Evolutionary conservation across 169 alveolate species (phyloP).

Genomic region (Ichthyophthirius multifiliis): DNA sequence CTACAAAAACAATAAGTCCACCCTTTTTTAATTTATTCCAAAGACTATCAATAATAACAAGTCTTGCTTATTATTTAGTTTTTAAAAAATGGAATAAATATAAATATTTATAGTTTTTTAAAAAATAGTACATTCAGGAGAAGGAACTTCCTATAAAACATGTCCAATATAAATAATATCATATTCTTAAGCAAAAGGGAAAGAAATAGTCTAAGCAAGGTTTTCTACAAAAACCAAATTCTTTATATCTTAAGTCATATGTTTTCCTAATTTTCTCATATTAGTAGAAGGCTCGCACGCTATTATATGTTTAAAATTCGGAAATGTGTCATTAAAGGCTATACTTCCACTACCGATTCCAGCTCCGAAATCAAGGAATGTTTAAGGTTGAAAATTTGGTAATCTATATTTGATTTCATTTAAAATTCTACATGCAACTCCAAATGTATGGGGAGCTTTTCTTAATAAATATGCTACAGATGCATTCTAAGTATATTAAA

Average conservation of each 20-base stretch:
- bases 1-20: constrained; percentile 52
- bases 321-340: constrained; percentile 16
- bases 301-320: constrained; percentile 39
- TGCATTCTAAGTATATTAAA: constrained; percentile 41
- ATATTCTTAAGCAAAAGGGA: constrained; percentile 50
- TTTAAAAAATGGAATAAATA: not conserved
- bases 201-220: constrained; percentile 49
- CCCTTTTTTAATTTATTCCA: constrained; percentile 53
- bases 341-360: constrained; percentile 53
- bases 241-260: constrained; percentile 36
- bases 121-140: constrained; percentile 8
- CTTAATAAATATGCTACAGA: constrained; percentile 55
- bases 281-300: constrained; percentile 65
- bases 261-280: constrained; percentile 72
- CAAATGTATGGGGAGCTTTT: constrained; percentile 46
- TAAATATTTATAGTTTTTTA: not conserved
- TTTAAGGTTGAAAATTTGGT: constrained; percentile 55
- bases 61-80: constrained; percentile 29
- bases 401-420: constrained; percentile 45
- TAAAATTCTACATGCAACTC: constrained; percentile 44
- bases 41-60: constrained; percentile 48
- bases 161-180: constrained; percentile 51
- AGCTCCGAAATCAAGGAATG: constrained; percentile 66
- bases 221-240: constrained; percentile 40
- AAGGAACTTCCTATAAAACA: constrained; percentile 61